Percentiles rank a stretch among this genome's conserved stretches.
phyloP scores from a whole-genome alignment of 768 basidiomycete species.

The Amanita pallidorosea region DNA sequence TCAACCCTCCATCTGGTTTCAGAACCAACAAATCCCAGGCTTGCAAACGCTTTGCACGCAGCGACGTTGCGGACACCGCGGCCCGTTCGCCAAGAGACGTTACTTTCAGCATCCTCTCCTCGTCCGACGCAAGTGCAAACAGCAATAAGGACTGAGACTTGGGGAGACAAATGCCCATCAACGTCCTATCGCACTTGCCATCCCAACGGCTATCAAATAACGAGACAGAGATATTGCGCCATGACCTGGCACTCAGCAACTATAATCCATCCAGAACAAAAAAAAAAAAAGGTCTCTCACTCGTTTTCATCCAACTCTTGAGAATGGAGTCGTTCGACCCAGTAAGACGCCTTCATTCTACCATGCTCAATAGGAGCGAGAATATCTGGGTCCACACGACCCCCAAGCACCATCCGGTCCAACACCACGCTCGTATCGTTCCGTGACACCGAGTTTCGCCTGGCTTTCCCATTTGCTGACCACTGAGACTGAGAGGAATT shows the following conservation, averaged over 20 bases:
- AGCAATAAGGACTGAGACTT: conserved; percentile 31
- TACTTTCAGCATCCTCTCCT: conserved; percentile 31
- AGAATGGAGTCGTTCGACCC: conserved; percentile 54
- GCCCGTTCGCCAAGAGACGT: conserved; percentile 21
- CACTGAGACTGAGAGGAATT: conserved; percentile 14
- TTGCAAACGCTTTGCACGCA: conserved; percentile 51
- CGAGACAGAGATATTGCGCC: conserved; percentile 40
- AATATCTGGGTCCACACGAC: conserved; percentile 31
- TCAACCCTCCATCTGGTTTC: conserved; percentile 41
- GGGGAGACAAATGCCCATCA: conserved; percentile 48
- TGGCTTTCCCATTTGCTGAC: conserved; percentile 15
- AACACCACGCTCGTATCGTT: conserved; percentile 50
- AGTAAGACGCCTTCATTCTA: conserved; percentile 61
- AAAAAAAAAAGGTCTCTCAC: conserved; percentile 28
- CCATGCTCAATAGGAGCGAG: conserved; percentile 41
- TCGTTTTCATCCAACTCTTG: conserved; percentile 34
- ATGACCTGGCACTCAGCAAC: conserved; percentile 16
- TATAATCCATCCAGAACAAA: not conserved
- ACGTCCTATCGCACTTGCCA: conserved; percentile 36
- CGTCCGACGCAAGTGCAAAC: conserved; percentile 34
- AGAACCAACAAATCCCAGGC: conserved; percentile 65
- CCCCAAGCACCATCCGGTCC: conserved; percentile 61
- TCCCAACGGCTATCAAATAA: conserved; percentile 60
- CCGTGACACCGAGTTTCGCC: conserved; percentile 36
- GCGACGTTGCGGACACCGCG: conserved; percentile 43